Evolutionary conservation across 768 basidiomycete genomes (phyloP), one percentile per base, ranked within the genome.

Genomic region (Wakefieldia striispora): DNA sequence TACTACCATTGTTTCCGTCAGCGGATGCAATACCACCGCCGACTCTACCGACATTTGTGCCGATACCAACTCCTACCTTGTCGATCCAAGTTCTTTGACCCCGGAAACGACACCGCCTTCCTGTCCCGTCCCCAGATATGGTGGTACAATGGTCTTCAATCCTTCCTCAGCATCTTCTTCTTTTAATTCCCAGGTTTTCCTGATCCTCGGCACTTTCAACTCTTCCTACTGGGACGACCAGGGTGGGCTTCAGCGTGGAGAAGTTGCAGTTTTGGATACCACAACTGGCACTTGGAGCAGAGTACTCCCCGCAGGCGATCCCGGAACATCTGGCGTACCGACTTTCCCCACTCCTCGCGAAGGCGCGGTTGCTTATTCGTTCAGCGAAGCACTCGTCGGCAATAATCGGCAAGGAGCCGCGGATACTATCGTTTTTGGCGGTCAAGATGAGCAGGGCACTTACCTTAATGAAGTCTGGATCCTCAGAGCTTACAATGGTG

Each of bases 351-450:
- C 73, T 23, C 82, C 86, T 38, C 83, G 90, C 41, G 75, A 83
- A 66, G 90, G 90, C 33, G 83, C 88, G 13, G 79, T 76, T 9
- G 84, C 78, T 1, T 64, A 88, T 33, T 80, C 87, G 6, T 82
- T 72, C 59, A 54, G 61, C 19, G 53, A 66, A 45, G 73, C 78
- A 3, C 73, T 90, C 8, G 83, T 88, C 8, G 88, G 88, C 8
- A 55, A 57, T 7, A 67, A 75, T 34, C 74, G 79, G 20, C 63
- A 59, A 20, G 58, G 58, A 17, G 79, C 77, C 17, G 74, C 86
- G 21, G 90, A 92, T 61, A 85, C 81, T 16, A 76, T 92, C 39
- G 80, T 91, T 10, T 92, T 89, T 55, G 90, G 90, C 29, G 90
- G 90, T 35, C 77, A 78, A 56, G 87, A 89, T 62, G 71, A 73